phyloP scores from a whole-genome alignment of 2,329 filamentous ascomycete species.

The Biscogniauxia marginata region DNA sequence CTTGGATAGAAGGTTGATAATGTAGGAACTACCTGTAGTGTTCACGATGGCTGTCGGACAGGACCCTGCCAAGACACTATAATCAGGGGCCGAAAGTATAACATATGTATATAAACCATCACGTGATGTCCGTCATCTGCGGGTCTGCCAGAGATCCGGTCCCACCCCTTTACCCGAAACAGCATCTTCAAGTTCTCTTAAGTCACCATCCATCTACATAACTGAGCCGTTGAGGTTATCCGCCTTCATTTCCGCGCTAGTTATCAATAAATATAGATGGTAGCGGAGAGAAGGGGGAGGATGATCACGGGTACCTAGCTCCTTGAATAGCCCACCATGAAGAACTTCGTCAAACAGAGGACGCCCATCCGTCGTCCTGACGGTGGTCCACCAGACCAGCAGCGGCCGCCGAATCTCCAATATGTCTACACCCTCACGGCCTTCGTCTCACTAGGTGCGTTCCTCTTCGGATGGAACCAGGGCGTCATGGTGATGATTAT shows the following conservation, averaged over 20 bases:
- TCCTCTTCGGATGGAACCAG: slow-evolving; percentile 34
- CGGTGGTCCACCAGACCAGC: slow-evolving; percentile 3
- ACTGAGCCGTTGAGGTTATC: no score
- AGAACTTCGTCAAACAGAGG: slow-evolving; percentile 27
- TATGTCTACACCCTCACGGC: slow-evolving; percentile 32
- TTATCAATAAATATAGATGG: no score
- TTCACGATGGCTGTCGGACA: no score
- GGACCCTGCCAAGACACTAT: no score
- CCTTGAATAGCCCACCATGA: slow-evolving; percentile 6
- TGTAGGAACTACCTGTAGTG: no score
- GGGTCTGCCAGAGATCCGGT: no score
- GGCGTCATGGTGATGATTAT: slow-evolving; percentile 35
- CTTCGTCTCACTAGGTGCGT: slow-evolving; percentile 29
- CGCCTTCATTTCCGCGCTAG: no score
- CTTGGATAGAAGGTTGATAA: no score
- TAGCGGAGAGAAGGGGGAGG: no score
- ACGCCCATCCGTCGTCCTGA: slow-evolving; percentile 24
- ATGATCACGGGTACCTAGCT: no score
- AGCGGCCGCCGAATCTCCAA: slow-evolving; percentile 26
- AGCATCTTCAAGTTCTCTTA: background rate
- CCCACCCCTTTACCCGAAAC: background rate
- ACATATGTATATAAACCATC: background rate
- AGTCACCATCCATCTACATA: background rate
- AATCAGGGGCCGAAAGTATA: no score
- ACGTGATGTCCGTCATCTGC: background rate